A percentile compares a stretch with the other conserved stretches of the same genome.
Evolutionary conservation across 495 filamentous ascomycete genomes (phyloP).

Genomic region (Penicillium bovifimosum): DNA sequence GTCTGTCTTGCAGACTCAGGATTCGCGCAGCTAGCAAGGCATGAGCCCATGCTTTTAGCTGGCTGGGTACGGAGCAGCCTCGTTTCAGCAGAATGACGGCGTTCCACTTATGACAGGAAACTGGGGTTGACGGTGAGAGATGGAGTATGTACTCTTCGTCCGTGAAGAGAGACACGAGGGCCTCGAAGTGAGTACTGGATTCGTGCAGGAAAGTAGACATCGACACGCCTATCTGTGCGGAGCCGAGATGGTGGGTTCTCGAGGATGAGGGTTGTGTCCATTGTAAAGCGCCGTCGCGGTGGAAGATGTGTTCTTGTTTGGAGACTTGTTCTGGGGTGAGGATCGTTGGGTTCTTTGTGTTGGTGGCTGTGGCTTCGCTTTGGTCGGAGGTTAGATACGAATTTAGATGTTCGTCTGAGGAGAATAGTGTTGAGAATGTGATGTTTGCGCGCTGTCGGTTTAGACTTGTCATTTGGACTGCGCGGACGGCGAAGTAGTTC

Average conservation of each 20-base stretch:
- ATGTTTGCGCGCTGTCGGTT: conserved; percentile 86
- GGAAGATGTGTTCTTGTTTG: conserved; percentile 65
- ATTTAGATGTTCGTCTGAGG: conserved; percentile 23
- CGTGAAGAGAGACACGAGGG: conserved; percentile 22
- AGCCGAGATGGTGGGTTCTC: conserved; percentile 14
- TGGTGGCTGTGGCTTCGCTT: conserved; percentile 1
- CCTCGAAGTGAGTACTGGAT: conserved; percentile 10
- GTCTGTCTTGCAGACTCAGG: background rate
- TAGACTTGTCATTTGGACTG: conserved; percentile 78
- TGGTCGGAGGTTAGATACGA: background rate
- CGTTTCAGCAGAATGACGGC: conserved; percentile 64
- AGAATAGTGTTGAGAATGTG: conserved; percentile 58
- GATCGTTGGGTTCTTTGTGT: conserved; percentile 17
- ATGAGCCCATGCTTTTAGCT: conserved; percentile 70
- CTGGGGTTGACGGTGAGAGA: conserved; percentile 6
- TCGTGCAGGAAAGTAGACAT: conserved; percentile 23
- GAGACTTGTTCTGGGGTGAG: conserved; percentile 61
- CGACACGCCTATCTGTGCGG: conserved; percentile 32
- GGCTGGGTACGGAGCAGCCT: conserved; percentile 39
- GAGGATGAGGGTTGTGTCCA: conserved; percentile 30
- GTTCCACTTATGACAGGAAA: conserved; percentile 6
- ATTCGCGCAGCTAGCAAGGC: conserved; percentile 54
- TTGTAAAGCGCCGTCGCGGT: conserved; percentile 53
- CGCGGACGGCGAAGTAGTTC: conserved; percentile 80
- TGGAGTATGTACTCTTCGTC: conserved; percentile 31